phyloP scores from a whole-genome alignment of 2,329 filamentous ascomycete genomes.

The Penicillium sp. region DNA sequence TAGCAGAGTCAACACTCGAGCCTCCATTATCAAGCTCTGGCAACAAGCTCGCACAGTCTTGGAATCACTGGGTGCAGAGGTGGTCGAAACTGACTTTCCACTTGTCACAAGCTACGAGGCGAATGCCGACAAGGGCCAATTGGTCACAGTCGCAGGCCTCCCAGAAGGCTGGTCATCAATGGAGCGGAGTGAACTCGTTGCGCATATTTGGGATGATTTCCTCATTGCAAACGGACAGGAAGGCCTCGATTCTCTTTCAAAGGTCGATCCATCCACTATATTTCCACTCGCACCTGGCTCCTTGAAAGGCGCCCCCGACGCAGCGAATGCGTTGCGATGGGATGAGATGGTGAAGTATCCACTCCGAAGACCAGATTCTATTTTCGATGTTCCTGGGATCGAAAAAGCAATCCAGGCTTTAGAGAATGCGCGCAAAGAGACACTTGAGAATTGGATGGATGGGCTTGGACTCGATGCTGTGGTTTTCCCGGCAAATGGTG shows the following conservation, averaged over 20 bases:
- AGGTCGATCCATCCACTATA: conserved; percentile 43
- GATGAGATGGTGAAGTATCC: conserved; percentile 30
- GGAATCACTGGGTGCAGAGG: conserved; percentile 33
- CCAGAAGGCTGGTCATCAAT: conserved; percentile 50
- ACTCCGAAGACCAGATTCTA: conserved; percentile 30
- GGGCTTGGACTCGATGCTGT: conserved; percentile 45
- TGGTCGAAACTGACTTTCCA: conserved; percentile 37
- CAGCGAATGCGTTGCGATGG: conserved; percentile 27
- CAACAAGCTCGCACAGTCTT: conserved; percentile 27
- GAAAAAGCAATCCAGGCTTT: conserved; percentile 45
- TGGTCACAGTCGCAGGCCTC: conserved; percentile 45
- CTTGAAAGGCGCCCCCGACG: conserved; percentile 24
- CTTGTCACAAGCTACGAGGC: conserved; percentile 33
- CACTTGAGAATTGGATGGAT: conserved; percentile 57
- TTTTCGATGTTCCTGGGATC: conserved; percentile 48
- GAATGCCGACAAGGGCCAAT: conserved; percentile 33
- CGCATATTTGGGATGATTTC: conserved; percentile 57
- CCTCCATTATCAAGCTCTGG: conserved; percentile 42
- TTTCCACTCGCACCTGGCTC: conserved; percentile 37
- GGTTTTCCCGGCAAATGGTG: conserved; percentile 54
- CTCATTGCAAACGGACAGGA: conserved; percentile 45
- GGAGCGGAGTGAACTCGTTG: conserved; percentile 52
- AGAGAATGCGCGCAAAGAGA: conserved; percentile 51
- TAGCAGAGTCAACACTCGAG: conserved; percentile 39
- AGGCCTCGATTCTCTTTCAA: conserved; percentile 38